These are phyloP conservation scores for Astrothelium subdiscretum DNA, from an alignment of 495 filamentous ascomycete species.

Conservation along the genomic window DNA sequence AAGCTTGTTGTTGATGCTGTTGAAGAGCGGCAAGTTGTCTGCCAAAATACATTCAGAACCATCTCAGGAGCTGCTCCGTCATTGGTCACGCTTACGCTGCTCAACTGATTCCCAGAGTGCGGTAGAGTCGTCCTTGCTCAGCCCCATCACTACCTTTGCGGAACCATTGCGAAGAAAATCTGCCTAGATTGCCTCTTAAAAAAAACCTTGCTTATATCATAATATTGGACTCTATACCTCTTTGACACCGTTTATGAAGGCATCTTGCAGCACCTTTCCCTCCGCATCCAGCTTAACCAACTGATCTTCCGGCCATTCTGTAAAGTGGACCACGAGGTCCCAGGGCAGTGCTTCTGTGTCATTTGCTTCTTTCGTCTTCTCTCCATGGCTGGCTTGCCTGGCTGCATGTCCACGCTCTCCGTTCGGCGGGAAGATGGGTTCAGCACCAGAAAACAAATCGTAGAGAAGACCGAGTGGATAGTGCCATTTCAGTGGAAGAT, in stretches of 20 bases:
- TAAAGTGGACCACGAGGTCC: constrained; percentile 58
- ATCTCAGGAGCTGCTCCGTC: not conserved
- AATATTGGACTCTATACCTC: too few species aligned
- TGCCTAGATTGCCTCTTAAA: too few species aligned
- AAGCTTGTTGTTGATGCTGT: constrained; percentile 63
- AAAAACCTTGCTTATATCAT: too few species aligned
- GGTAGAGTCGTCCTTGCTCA: constrained; percentile 80
- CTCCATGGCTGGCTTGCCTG: not conserved
- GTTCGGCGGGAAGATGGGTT: constrained; percentile 34
- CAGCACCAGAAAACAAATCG: constrained; percentile 68
- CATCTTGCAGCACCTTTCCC: constrained; percentile 58
- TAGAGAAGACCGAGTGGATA: constrained; percentile 79
- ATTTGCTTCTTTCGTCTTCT: constrained; percentile 27
- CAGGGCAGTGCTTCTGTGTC: constrained; percentile 50
- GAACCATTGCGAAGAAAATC: constrained; percentile 86
- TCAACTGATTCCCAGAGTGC: constrained; percentile 76
- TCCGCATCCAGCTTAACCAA: constrained; percentile 52
- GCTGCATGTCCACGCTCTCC: constrained; percentile 16
- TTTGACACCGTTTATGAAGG: constrained; percentile 89
- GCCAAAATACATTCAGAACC: constrained; percentile 3
- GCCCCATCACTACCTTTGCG: constrained; percentile 83
- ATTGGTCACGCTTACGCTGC: constrained; percentile 46
- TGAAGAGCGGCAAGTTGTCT: constrained; percentile 67
- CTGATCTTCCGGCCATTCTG: constrained; percentile 58
- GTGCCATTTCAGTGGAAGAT: constrained; percentile 77